These are phyloP conservation scores for Cystobasidium pallidum DNA, from an alignment of 1,284 basidiomycete genomes.

Conservation along the genomic window DNA sequence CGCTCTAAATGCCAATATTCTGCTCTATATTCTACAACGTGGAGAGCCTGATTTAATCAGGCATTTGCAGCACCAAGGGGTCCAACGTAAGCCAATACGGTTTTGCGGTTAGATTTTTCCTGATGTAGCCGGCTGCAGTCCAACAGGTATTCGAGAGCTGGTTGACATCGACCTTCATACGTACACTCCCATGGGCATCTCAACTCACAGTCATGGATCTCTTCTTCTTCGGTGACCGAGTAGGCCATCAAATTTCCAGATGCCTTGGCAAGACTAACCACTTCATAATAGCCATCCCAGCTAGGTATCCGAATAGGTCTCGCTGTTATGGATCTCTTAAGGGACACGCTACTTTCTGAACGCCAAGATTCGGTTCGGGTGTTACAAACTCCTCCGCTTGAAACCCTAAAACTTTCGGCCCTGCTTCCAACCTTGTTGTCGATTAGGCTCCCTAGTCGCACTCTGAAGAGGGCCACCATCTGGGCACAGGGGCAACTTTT, in stretches of 20 bases:
- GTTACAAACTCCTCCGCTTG: slow-evolving; percentile 13
- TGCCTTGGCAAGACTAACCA: not conserved
- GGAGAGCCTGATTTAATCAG: slow-evolving; percentile 20
- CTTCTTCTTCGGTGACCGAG: slow-evolving; percentile 28
- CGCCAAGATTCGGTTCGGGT: slow-evolving; percentile 1
- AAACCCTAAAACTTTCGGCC: slow-evolving; percentile 17
- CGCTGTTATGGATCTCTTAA: slow-evolving; percentile 41
- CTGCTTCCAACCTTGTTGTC: slow-evolving; percentile 36
- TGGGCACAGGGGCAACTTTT: not conserved
- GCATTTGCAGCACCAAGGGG: not conserved
- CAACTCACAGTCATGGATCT: slow-evolving; percentile 33
- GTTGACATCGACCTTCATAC: slow-evolving; percentile 26
- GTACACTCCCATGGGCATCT: slow-evolving; percentile 34
- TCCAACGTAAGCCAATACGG: slow-evolving; percentile 10
- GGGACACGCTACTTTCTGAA: slow-evolving; percentile 25
- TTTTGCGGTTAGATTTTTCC: not conserved
- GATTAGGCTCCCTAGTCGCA: slow-evolving; percentile 20
- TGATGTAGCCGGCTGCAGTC: not conserved
- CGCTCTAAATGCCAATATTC: slow-evolving; percentile 18
- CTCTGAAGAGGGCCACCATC: slow-evolving; percentile 14
- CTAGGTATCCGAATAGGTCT: slow-evolving; percentile 37
- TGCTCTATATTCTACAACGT: slow-evolving; percentile 12
- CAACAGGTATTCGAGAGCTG: not conserved
- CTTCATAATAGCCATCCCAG: slow-evolving; percentile 12
- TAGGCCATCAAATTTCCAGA: not conserved